Conservation (phyloP, 1,139 yeast genomes). For the Saccharomyces hybrid region DNA sequence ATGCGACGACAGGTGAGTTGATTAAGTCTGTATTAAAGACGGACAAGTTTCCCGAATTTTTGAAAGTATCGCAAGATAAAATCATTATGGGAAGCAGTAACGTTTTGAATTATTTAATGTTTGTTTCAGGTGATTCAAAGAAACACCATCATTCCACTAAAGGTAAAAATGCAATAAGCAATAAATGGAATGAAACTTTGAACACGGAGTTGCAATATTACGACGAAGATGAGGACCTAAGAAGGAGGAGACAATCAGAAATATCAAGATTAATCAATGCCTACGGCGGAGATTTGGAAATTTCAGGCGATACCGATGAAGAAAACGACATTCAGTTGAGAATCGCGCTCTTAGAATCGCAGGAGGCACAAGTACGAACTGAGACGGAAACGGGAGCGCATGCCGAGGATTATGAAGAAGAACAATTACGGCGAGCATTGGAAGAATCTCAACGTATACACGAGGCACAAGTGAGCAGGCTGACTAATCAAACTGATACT, state of each 20-base stretch:
- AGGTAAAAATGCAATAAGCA: slow-evolving; percentile 15
- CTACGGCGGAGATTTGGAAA: slow-evolving; percentile 30
- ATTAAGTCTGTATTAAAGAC: slow-evolving; percentile 27
- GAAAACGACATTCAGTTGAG: slow-evolving; percentile 39
- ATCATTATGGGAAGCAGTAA: slow-evolving; percentile 27
- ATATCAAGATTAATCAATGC: slow-evolving; percentile 18
- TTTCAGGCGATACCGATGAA: slow-evolving; percentile 11
- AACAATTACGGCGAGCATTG: slow-evolving; percentile 19
- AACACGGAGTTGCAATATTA: slow-evolving; percentile 26
- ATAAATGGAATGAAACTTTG: slow-evolving; percentile 27
- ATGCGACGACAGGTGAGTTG: slow-evolving; percentile 41
- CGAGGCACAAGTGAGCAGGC: slow-evolving; percentile 30
- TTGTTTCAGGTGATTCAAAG: slow-evolving; percentile 7
- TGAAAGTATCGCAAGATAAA: slow-evolving; percentile 28
- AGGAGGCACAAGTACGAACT: slow-evolving; percentile 13
- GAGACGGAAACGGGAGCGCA: slow-evolving; percentile 2
- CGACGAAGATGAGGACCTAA: slow-evolving; percentile 27
- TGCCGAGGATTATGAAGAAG: slow-evolving; percentile 14
- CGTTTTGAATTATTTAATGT: slow-evolving; percentile 26
- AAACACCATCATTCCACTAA: slow-evolving; percentile 2
- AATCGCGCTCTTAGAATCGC: slow-evolving; percentile 38
- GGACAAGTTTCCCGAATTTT: slow-evolving; percentile 26
- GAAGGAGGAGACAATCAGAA: slow-evolving; percentile 19
- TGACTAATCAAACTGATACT: slow-evolving; percentile 5
- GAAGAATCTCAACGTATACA: slow-evolving; percentile 38